These are phyloP conservation scores for Penicillium bovifimosum DNA, from an alignment of 495 filamentous ascomycete species.

Conservation along the genomic window DNA sequence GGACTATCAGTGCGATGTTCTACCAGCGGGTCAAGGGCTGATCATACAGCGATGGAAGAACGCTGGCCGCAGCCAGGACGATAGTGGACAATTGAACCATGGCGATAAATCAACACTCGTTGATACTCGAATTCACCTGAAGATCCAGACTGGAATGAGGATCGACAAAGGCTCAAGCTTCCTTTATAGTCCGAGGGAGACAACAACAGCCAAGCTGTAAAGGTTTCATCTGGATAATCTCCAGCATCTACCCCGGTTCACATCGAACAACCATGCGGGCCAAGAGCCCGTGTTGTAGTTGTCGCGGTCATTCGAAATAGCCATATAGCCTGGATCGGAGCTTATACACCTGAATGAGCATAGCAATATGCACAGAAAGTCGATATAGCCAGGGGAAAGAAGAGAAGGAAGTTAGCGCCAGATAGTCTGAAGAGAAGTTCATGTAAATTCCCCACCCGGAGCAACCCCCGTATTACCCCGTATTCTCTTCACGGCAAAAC, in stretches of 20 bases:
- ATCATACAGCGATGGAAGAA: conserved; percentile 25
- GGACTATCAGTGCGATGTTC: not conserved
- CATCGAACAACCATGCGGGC: conserved; percentile 10
- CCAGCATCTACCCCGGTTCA: conserved; percentile 4
- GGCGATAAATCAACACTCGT: not conserved
- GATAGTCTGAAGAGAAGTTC: not conserved
- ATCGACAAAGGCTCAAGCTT: not conserved
- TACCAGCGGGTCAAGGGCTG: not conserved
- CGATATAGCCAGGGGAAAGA: not conserved
- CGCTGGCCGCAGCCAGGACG: conserved; percentile 20
- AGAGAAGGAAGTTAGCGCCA: not conserved
- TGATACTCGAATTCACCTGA: not conserved
- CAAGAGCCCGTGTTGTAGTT: conserved; percentile 18
- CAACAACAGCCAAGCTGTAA: not conserved
- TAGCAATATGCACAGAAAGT: not conserved
- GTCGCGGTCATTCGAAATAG: conserved; percentile 18
- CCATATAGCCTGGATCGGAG: not conserved
- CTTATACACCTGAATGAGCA: not conserved
- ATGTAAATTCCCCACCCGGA: not conserved
- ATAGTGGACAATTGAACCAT: conserved; percentile 23
- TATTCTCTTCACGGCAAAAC: conserved; percentile 7
- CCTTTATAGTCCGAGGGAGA: not conserved
- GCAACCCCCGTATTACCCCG: conserved; percentile 18
- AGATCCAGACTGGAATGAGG: not conserved
- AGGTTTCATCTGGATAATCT: not conserved